Conservation (phyloP, 164 flowering plant species). For the Chimonanthus salicifolius region DNA sequence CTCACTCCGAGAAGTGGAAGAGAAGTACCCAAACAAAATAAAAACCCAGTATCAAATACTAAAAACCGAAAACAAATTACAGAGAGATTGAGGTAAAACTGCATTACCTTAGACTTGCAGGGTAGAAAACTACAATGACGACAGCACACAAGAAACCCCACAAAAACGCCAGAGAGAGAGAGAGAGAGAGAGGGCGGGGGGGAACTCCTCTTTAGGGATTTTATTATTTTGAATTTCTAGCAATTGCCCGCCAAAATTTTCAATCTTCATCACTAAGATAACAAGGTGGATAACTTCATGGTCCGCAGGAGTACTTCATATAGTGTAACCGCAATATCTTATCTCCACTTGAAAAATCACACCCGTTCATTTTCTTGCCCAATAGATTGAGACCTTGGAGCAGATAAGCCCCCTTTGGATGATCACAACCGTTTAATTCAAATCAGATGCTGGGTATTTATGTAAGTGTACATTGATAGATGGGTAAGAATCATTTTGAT, state of each 20-base stretch:
- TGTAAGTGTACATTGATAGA: too few relatives aligned
- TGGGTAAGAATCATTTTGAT: too few relatives aligned
- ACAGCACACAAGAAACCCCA: background rate
- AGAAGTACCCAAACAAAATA: background rate
- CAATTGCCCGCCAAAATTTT: conserved; percentile 9
- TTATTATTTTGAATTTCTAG: conserved; percentile 2
- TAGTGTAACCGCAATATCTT: background rate
- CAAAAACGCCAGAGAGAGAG: background rate
- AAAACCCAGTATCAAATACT: background rate
- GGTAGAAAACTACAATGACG: background rate
- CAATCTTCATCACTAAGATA: conserved; percentile 1
- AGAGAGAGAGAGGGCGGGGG: background rate
- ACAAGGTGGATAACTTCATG: background rate
- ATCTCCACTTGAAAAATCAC: background rate
- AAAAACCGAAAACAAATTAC: background rate
- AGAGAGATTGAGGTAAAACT: background rate
- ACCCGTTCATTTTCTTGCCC: background rate
- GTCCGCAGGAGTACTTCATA: background rate
- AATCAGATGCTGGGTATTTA: background rate
- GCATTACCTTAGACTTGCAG: background rate
- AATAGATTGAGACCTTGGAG: too few relatives aligned
- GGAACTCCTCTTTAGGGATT: background rate
- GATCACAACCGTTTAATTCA: too few relatives aligned
- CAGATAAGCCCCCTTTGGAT: background rate
- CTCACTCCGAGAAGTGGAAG: background rate